Percentiles rank a stretch among this genome's conserved stretches.
Conservation (phyloP, 345 rosid genomes). For the Nephelium lappaceum region DNA sequence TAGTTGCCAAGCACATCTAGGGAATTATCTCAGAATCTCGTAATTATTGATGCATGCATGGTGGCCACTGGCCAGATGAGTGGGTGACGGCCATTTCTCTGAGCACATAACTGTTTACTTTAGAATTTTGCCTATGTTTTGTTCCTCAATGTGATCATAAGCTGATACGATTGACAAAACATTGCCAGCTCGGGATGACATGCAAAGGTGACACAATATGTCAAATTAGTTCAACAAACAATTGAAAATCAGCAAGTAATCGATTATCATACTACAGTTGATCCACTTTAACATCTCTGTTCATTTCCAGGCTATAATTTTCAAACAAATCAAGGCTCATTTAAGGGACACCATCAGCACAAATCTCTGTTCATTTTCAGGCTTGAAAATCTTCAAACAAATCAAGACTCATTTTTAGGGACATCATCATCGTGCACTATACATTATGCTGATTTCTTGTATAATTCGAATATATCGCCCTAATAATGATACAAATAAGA, state of each 20-base stretch:
- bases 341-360: constrained; percentile 22
- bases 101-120: not conserved
- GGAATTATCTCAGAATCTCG: constrained; percentile 17
- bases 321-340: not conserved
- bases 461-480: too few species aligned
- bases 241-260: not conserved
- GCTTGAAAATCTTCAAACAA: too few species aligned
- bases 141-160: not conserved
- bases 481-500: not conserved
- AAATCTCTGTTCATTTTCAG: too few species aligned
- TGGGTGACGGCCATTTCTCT: not conserved
- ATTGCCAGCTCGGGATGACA: constrained; percentile 6
- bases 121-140: constrained; percentile 11
- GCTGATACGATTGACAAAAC: not conserved
- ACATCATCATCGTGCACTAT: too few species aligned
- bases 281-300: not conserved
- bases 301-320: constrained; percentile 11
- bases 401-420: too few species aligned
- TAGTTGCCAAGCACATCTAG: not conserved
- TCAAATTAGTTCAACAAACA: not conserved
- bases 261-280: not conserved
- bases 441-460: too few species aligned
- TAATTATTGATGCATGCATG: constrained; percentile 13
- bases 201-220: not conserved
- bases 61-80: not conserved